Conservation (phyloP, 768 basidiomycete species). For the Pleurotus salmoneostramineus region DNA sequence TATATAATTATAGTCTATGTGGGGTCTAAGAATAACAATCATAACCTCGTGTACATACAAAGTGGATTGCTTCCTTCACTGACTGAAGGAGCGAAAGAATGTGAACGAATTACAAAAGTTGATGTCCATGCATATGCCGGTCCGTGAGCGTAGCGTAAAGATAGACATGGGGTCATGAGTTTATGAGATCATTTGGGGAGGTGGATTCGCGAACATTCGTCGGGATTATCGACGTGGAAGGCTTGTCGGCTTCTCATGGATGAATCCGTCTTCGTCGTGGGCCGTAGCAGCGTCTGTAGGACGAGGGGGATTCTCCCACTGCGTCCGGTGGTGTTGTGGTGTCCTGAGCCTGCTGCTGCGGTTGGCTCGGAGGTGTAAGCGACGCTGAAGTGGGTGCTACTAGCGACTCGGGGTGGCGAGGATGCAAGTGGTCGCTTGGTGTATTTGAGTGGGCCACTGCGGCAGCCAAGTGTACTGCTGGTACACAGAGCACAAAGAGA, state of each 20-base stretch:
- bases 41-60: not conserved
- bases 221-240: not conserved
- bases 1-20: not conserved
- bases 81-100: not conserved
- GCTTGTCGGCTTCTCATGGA: not conserved
- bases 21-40: not conserved
- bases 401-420: not conserved
- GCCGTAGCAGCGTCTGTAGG: not conserved
- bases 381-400: not conserved
- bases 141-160: not conserved
- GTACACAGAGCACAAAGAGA: not conserved
- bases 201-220: not conserved
- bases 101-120: not conserved
- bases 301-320: not conserved
- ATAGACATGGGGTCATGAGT: not conserved
- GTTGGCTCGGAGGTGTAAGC: too few species aligned
- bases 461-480: not conserved
- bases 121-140: not conserved
- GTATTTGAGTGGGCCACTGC: not conserved
- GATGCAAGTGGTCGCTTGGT: not conserved
- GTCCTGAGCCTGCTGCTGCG: not conserved
- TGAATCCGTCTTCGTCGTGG: conserved; percentile 2
- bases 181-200: not conserved
- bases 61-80: not conserved
- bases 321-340: not conserved